A percentile compares a stretch with the other conserved stretches of the same genome.
Evolutionary conservation across 805 yeast species (phyloP).

Genomic region (Candida pseudoglaebosa): DNA sequence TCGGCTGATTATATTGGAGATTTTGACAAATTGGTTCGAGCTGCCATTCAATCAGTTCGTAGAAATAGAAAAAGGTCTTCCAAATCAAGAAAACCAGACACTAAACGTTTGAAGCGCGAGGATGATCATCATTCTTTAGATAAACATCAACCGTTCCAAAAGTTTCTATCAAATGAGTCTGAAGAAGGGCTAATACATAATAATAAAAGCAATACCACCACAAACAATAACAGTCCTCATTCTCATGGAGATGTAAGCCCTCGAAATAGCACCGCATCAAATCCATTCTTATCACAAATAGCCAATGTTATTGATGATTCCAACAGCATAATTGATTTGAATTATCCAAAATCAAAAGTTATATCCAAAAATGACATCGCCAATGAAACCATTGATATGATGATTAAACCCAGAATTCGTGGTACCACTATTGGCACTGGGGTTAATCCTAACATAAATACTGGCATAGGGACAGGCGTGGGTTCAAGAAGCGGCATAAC

Average conservation of each 20-base stretch:
- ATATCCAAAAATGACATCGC: constrained; percentile 37
- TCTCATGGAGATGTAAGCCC: not conserved
- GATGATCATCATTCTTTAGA: constrained; percentile 10
- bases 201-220: no score
- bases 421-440: constrained; percentile 1
- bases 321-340: constrained; percentile 27
- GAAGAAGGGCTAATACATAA: not conserved
- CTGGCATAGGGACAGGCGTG: not conserved
- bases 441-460: not conserved
- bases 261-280: constrained; percentile 3
- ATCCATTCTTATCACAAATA: constrained; percentile 31
- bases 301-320: constrained; percentile 30
- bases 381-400: constrained; percentile 43
- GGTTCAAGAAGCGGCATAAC: not conserved
- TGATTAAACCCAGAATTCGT: constrained; percentile 38
- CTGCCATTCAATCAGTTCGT: constrained; percentile 90
- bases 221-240: no score
- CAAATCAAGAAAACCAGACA: constrained; percentile 19
- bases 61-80: constrained; percentile 74
- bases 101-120: constrained; percentile 5
- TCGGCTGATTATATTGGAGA: constrained; percentile 56
- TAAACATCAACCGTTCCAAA: no score
- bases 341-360: constrained; percentile 26
- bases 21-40: constrained; percentile 84
- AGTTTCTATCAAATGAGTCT: not conserved